Conservation (phyloP, 2,329 filamentous ascomycete species). For the Calcarisporium arbuscula region DNA sequence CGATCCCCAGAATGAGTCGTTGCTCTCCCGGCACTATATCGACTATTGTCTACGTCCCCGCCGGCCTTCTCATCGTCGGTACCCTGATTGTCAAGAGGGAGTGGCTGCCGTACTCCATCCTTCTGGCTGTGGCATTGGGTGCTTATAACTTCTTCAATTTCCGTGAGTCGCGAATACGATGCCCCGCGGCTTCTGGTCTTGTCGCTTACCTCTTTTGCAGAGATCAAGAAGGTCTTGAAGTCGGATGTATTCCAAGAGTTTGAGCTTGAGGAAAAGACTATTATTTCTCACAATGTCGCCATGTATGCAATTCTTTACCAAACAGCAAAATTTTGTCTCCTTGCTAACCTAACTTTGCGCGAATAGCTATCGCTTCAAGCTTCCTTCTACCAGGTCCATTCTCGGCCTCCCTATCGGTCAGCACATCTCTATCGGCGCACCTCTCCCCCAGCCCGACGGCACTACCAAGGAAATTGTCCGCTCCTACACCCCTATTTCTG, state of each 20-base stretch:
- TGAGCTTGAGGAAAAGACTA: conserved; percentile 86
- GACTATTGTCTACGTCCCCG: conserved; percentile 80
- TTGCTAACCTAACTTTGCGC: too few species aligned
- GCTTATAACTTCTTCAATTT: conserved; percentile 65
- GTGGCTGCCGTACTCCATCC: conserved; percentile 65
- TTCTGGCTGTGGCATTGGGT: conserved; percentile 59
- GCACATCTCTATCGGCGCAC: conserved; percentile 92
- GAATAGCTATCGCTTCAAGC: conserved; percentile 79
- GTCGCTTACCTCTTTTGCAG: conserved; percentile 34
- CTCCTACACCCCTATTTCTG: conserved; percentile 88
- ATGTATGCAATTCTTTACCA: conserved; percentile 55
- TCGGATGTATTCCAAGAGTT: conserved; percentile 87
- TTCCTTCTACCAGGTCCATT: conserved; percentile 70
- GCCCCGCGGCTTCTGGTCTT: not conserved
- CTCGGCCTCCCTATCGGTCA: conserved; percentile 97
- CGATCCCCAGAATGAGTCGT: conserved; percentile 19
- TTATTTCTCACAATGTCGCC: conserved; percentile 96
- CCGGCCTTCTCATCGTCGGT: conserved; percentile 70
- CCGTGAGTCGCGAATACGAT: conserved; percentile 47
- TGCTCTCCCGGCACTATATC: conserved; percentile 56
- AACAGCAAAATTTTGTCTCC: too few species aligned
- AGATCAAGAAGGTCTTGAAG: conserved; percentile 76
- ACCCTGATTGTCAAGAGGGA: conserved; percentile 72
- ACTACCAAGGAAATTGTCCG: conserved; percentile 77
- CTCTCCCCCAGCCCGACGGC: conserved; percentile 61